A percentile compares a stretch with the other conserved stretches of the same genome.
Conservation (phyloP, 2,329 filamentous ascomycete genomes). For the Alternaria infectoria region DNA sequence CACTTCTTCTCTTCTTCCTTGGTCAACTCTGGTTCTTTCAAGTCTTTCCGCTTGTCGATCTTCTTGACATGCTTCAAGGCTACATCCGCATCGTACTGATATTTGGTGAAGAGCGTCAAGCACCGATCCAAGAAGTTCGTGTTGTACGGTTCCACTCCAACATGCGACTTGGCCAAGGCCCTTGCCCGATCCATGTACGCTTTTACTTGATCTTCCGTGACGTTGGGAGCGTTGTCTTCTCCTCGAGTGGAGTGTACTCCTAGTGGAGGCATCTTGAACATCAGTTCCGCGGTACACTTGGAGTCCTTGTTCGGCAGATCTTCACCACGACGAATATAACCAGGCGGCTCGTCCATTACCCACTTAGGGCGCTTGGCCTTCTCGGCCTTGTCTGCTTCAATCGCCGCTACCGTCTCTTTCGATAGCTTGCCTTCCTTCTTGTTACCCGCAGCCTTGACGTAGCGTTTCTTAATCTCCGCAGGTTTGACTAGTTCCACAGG, state of each 20-base stretch:
- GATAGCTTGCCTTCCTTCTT: constrained; percentile 79
- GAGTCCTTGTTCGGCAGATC: constrained; percentile 76
- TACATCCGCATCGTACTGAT: constrained; percentile 72
- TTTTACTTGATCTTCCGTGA: constrained; percentile 68
- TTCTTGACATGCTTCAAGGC: constrained; percentile 74
- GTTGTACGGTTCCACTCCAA: constrained; percentile 75
- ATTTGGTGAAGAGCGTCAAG: constrained; percentile 72
- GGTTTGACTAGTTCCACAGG: constrained; percentile 92
- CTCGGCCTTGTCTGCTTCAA: constrained; percentile 81
- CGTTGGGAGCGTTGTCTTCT: constrained; percentile 51
- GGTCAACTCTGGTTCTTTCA: constrained; percentile 84
- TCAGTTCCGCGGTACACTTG: constrained; percentile 73
- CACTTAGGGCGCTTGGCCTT: constrained; percentile 87
- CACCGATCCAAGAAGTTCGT: constrained; percentile 91
- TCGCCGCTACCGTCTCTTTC: constrained; percentile 78
- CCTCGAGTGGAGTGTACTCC: constrained; percentile 56
- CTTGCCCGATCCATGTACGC: constrained; percentile 77
- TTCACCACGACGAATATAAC: constrained; percentile 84
- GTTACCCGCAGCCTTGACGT: constrained; percentile 64
- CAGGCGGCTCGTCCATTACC: constrained; percentile 88
- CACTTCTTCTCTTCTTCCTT: constrained; percentile 85
- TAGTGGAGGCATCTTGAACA: constrained; percentile 76
- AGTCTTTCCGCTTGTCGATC: constrained; percentile 69
- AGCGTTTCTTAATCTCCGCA: constrained; percentile 81
- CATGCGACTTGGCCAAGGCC: constrained; percentile 63